phyloP scores from a whole-genome alignment of 163 green algal genomes.

The Coccomyxa subellipsoidea region DNA sequence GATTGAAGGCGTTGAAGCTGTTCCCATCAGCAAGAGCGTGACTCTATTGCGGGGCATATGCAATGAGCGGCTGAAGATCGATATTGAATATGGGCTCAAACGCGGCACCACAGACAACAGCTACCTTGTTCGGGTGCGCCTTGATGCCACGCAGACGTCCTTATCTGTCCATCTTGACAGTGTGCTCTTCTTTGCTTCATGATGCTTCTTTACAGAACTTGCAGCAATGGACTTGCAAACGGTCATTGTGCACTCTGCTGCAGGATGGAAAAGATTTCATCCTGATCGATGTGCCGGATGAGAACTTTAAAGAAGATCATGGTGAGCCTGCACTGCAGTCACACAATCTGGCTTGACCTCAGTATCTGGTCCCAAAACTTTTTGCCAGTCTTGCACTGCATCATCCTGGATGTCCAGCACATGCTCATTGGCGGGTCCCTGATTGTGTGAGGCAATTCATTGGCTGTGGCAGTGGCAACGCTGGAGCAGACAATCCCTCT shows the following conservation, averaged over 20 bases:
- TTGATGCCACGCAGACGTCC: neutral
- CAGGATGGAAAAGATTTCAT: conserved; percentile 33
- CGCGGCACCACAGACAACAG: conserved; percentile 86
- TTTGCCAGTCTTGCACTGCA: too few relatives aligned
- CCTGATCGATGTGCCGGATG: conserved; percentile 80
- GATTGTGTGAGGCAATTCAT: neutral
- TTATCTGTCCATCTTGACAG: too few relatives aligned
- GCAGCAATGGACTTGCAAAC: too few relatives aligned
- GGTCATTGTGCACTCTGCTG: too few relatives aligned
- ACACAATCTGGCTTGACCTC: too few relatives aligned
- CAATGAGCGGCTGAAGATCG: conserved; percentile 36
- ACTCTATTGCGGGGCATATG: conserved; percentile 24
- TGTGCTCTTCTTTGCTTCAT: too few relatives aligned
- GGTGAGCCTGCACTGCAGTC: too few relatives aligned
- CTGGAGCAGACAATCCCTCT: conserved; percentile 25
- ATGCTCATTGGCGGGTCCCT: neutral
- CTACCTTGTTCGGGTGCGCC: conserved; percentile 76
- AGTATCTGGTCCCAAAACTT: too few relatives aligned
- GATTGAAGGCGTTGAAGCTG: conserved; percentile 19
- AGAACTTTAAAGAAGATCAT: conserved; percentile 69
- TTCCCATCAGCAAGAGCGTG: conserved; percentile 11
- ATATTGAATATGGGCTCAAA: conserved; percentile 87
- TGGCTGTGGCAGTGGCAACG: conserved; percentile 34
- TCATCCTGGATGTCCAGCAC: neutral
- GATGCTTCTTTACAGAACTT: too few relatives aligned